Base-by-base conservation (phyloP, 176 grass and related monocot genomes). In the Cenchrus purpureus region DNA sequence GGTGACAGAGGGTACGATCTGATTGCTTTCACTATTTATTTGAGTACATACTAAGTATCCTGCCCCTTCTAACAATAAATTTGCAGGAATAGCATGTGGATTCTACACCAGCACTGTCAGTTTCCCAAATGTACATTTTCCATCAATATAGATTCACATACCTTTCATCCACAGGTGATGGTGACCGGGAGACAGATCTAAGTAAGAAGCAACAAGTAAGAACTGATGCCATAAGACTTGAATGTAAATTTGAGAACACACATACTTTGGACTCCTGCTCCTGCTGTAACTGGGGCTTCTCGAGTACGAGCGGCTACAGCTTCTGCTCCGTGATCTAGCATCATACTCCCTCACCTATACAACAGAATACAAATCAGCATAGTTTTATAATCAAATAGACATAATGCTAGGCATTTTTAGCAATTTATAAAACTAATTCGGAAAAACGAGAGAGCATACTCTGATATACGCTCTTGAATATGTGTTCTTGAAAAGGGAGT, bases 401-500 rank as follows among this genome's bases (percentile, higher is more conserved):
- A 62, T 51, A 6, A 62, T 20, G 22, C 3, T 34, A 65, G 15
- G 7, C 71, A 89, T 81, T 8, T 81, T 81, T 56, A 89, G 45
- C 53, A 70, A 57, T 44, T 52, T 17, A 77, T 17, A 55, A 62
- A 80, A 22, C 8, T 40, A 83, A 32, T 37, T 12, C 19, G 25
- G 43, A 1, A 53, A 76, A 76, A 55, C 1, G 71, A 4, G 58
- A 66, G 57, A 78, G 31, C 73, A 52, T 90, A 98, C 95, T 71
- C 93, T 92, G 79, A 98, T 93, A 87, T 93, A 95, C 25, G 93
- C 89, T 65, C 93, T 89, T 75, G 92, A 95, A 91, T 95, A 98
- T 88, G 95, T 93, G 85, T 98, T 98, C 61, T 89, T 94, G 67
- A 98, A 98, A 57, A 93, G 87, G 5, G 95, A 87, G 34, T 89